Conservation (phyloP, 176 grass and related monocot species). For the Cenchrus purpureus region DNA sequence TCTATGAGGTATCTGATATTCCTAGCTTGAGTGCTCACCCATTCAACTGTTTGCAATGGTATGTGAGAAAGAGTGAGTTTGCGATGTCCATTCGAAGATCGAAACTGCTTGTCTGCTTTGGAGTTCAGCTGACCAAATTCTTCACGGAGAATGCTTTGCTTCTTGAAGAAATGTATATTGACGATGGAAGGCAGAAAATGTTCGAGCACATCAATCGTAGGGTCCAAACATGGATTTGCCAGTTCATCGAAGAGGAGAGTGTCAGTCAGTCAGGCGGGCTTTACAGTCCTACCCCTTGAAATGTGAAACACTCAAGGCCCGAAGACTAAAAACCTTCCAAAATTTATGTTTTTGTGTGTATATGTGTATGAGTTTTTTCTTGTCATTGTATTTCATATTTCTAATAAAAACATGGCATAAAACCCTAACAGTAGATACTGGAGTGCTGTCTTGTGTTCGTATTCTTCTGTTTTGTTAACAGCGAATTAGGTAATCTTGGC, state of each 20-base stretch:
- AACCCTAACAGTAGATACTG: no score
- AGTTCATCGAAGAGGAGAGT: background rate
- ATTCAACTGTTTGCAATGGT: background rate
- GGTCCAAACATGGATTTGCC: background rate
- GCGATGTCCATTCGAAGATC: background rate
- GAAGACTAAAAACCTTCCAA: no score
- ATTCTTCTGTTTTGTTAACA: no score
- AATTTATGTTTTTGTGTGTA: no score
- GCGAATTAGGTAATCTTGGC: no score
- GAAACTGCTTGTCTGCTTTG: background rate
- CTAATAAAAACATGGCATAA: no score
- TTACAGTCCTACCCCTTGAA: no score
- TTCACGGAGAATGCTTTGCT: background rate
- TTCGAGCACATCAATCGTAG: background rate
- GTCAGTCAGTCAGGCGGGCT: no score
- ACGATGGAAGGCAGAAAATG: background rate
- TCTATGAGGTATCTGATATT: background rate
- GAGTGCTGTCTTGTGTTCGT: no score
- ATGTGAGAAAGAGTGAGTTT: background rate
- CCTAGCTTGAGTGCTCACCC: background rate
- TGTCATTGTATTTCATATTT: no score
- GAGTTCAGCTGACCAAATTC: slow-evolving; percentile 5
- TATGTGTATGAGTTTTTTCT: no score
- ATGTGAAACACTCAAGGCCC: no score
- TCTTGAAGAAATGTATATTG: slow-evolving; percentile 10